Base-by-base conservation (phyloP, 768 basidiomycete genomes). In the Auriscalpium vulgare region DNA sequence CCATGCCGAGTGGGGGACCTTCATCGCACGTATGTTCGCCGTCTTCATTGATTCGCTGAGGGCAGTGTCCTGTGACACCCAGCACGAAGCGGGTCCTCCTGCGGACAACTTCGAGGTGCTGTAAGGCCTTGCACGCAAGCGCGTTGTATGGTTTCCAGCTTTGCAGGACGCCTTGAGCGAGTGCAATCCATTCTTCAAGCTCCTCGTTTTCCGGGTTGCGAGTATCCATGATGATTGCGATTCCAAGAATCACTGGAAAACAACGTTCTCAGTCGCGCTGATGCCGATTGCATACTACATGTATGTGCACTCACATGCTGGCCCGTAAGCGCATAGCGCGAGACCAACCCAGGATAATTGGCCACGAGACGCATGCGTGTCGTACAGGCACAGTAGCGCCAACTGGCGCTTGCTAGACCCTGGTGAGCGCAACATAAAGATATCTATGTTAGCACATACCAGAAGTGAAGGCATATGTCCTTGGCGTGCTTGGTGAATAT, bases 211-310 rank as follows among this genome's bases (percentile, higher is more conserved):
- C 56, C 16, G 57, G 48, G 36, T 56, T 56, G 11, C 55, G 47
- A 9, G 65, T 21, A 17, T 66, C 63, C 62, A 66, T 64, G n/a
- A 66, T 54, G 38, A 66, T 60, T 21, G 65, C 65, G 29, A 66
- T 53, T 10, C 63, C 62, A 23, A 66, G 57, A 44, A 49, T 55
- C 54, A 66, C 65, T 66, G 54, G 7, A 46, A 6, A 29, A n/a
- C 35, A 35, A 36, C 14, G 29, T 29, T 8, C 29, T 19, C 14
- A 50, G 17, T 17, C 19, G 11, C 8, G 19, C 19, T n/a, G 16
- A 49, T 10, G 21, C 23, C 47, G 23, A 29, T n/a, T 19, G n/a
- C 36, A 35, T 4, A 44, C 10, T 3, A n/a, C 4, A 50, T 16
- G 19, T 1, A 40, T 19, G n/a, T 19, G n/a, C 13, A 53, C 64